Base-by-base conservation (phyloP, 371 early-diverging fungal genomes). In the Lichtheimia corymbifera region DNA sequence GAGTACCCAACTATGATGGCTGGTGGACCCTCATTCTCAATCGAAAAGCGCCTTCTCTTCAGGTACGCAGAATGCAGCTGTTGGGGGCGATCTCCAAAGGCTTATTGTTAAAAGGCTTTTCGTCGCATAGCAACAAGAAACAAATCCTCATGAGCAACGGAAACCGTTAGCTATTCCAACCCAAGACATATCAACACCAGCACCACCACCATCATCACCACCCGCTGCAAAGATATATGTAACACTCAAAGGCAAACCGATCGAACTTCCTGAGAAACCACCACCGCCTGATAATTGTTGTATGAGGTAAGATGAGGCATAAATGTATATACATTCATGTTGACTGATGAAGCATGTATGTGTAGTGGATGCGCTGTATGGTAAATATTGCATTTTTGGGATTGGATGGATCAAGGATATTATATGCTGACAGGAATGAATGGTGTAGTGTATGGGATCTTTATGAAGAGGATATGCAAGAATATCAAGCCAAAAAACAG, bases 381-480 rank as follows among this genome's bases (percentile, higher is more conserved):
- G 79, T 78, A 78, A 71, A 55, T 45, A 24, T n/a, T 44, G n/a
- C 5, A 20, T 14, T 28, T 22, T 4, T 50, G 13, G 4, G 18
- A 20, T 24, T 15, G 45, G 4, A 54, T 13, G 25, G 22, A n/a
- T 7, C 0, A 42, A n/a, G 13, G 41, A 4, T 22, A 22, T 1
- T 22, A 25, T 52, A 55, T 14, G 14, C 22, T 12, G 22, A 25
- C 3, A 49, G 12, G 30, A 14, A 30, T 42, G 49, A 2, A 17
- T 9, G 4, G 40, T 9, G 40, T 9, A 78, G 79, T 59, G 79
- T 79, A 11, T 79, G 79, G 79, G 79, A 79, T 61, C 53, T 79
- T 18, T 79, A 79, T 52, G 65, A 70, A 53, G 79, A 73, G 53
- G 79, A 79, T 15, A 79, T 79, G 61, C 76, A 75, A 27, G 73